Conservation (phyloP, 805 yeast genomes). For the Myxozyma neotropica region DNA sequence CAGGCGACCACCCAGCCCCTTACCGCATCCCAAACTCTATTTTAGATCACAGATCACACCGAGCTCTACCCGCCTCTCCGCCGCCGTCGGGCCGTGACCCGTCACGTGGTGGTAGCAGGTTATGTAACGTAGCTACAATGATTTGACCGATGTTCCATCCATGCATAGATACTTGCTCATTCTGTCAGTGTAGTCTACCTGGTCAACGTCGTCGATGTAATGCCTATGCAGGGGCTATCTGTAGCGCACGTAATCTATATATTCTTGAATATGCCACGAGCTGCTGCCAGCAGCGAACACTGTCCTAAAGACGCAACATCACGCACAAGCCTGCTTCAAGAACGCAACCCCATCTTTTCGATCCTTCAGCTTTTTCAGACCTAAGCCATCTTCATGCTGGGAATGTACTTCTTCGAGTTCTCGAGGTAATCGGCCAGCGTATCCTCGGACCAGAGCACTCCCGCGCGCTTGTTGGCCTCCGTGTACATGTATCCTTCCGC, state of each 20-base stretch:
- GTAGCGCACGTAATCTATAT: no score
- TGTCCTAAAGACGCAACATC: no score
- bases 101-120: not conserved
- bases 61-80: not conserved
- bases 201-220: no score
- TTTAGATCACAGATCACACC: not conserved
- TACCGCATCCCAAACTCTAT: not conserved
- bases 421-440: conserved; percentile 93
- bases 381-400: conserved; percentile 99
- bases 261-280: no score
- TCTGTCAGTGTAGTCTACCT: no score
- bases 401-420: conserved; percentile 99
- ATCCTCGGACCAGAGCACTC: conserved; percentile 83
- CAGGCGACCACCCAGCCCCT: not conserved
- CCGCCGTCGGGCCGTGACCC: not conserved
- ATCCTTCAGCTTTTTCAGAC: conserved; percentile 98
- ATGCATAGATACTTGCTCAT: no score
- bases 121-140: no score
- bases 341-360: conserved; percentile 95
- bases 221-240: no score
- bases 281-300: no score
- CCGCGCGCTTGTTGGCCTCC: conserved; percentile 97
- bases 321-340: conserved; percentile 35
- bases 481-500: conserved; percentile 95
- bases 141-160: no score